A percentile compares a stretch with the other conserved stretches of the same genome.
These are phyloP conservation scores for Solanum acaule DNA, from an alignment of 257 asterid species.

Conservation along the genomic window DNA sequence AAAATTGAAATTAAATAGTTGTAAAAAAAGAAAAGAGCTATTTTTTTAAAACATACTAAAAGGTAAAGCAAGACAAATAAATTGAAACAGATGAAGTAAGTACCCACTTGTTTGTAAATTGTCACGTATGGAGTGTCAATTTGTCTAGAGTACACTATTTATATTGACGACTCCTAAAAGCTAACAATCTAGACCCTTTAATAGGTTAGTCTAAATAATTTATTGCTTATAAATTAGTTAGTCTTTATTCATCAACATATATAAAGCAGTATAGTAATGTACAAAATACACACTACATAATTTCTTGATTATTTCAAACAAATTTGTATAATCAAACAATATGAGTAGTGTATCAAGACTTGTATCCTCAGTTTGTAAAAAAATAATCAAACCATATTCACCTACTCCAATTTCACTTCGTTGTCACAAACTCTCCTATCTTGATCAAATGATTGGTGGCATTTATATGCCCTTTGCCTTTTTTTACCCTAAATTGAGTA, in stretches of 20 bases:
- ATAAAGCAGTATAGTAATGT: not conserved
- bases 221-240: not conserved
- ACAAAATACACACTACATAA: not conserved
- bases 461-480: not conserved
- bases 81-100: no score
- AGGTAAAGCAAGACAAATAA: no score
- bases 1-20: no score
- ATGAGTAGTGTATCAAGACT: not conserved
- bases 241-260: not conserved
- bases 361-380: not conserved
- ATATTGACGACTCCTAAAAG: not conserved
- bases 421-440: not conserved
- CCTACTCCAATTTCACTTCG: not conserved
- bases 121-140: not conserved
- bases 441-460: not conserved
- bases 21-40: no score
- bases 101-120: not conserved
- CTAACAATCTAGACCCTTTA: not conserved
- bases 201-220: not conserved
- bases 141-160: not conserved
- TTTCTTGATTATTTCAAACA: not conserved
- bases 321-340: not conserved
- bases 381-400: not conserved
- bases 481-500: not conserved
- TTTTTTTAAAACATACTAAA: no score